Base-by-base conservation (phyloP, 2,329 filamentous ascomycete species). In the Penicillium sp. region DNA sequence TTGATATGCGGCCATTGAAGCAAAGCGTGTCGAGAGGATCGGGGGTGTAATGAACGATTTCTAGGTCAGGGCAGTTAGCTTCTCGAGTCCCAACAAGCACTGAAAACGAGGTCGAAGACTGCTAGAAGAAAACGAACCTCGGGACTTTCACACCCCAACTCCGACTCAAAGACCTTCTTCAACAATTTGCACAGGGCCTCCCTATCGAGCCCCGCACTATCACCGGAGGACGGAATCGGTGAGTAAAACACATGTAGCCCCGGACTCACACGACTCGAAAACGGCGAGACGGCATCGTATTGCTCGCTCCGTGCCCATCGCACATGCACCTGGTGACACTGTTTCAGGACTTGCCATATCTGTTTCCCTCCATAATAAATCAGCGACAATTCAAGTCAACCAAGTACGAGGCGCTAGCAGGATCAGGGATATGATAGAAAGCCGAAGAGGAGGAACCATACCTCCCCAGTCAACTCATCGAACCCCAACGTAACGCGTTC, bases 211-310 rank as follows among this genome's bases (percentile, higher is more conserved):
- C 58, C 54, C 55, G 9, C 31, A 54, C 41, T 31, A 55, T 54
- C 9, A 63, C 13, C 8, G 23, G 13, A 38, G 7, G 9, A 15
- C 74, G 77, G 58, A 69, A 56, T n/a, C 19, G 66, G 90, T 0
- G 90, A 91, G 73, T 89, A 93, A 70, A 91, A 91, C 29, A 93
- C 81, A 80, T 97, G 93, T 23, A 98, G 80, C 3, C 94, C 94
- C 0, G 93, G 89, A 2, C 92, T 88, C 15, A 93, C 77, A 62
- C 91, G 86, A 56, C 92, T 92, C 48, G 86, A 81, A 70, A 95
- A 90, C 1, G 93, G 93, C 45, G 88, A 83, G 49, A 89, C 80
- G 1, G 85, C 81, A 45, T 85, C 79, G 73, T 89, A 89, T 1
- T 83, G 70, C 7, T 72, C 70, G 2, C 86, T 79, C 15, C 88